Evolutionary conservation across 768 basidiomycete genomes (phyloP), one percentile per base, ranked within the genome.

Genomic region (Antrodiella citrinella): DNA sequence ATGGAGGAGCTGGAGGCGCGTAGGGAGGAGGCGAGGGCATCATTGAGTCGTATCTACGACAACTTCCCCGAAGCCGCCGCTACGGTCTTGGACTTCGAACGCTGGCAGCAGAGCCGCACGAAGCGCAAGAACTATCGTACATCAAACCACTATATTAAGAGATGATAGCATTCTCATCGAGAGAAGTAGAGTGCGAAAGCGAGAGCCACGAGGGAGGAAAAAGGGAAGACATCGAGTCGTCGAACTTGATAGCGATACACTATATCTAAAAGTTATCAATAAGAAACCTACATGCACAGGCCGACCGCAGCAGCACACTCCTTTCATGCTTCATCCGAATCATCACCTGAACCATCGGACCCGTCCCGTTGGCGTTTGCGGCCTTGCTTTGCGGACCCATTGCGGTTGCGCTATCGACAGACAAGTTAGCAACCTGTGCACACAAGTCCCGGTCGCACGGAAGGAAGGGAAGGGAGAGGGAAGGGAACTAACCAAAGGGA

Each of bases 321-420:
- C 30, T 7, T 35, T 35, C 30, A 35, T 35, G 7, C 7, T 35
- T 30, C 38, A 26, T 88, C 86, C 38, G 84, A 86, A 48, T 86
- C 84, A 39, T 80, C 80, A 40, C 84, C 84, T 44, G 80, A 82
- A 44, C 73, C 79, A 39, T 77, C 84, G 22, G 81, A 82, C 50
- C 73, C 80, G 51, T 75, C 77, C 45, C 78, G 75, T 57, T 76
- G 77, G 53, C 78, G 72, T 56, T 82, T 71, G 3, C 74, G 72
- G 51, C 72, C 79, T 26, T 69, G 67, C 67, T 82, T 88, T 55
- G 73, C 75, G 47, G 82, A 77, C 22, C 84, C 84, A 63, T 91
- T 83, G 51, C 89, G 82, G 66, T 90, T 90, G 55, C 88, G 85
- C 89, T 90, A 57, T 18, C 7, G 18, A 43, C 9, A 43, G 22